phyloP scores from a whole-genome alignment of 2,329 filamentous ascomycete species.

The Diaporthe eres region DNA sequence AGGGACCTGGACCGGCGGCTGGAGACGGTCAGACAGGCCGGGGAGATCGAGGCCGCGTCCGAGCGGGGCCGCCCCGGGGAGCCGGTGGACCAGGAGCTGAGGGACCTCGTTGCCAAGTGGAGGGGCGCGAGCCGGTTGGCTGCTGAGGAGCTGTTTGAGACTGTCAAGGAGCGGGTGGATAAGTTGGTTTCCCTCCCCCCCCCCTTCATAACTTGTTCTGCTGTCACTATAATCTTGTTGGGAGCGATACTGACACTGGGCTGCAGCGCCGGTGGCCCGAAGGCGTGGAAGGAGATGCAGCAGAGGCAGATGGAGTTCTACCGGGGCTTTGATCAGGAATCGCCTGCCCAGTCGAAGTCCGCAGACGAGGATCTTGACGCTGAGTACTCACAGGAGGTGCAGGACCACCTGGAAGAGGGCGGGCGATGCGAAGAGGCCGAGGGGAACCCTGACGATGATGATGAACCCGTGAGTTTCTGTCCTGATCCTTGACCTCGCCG shows the following conservation, averaged over 20 bases:
- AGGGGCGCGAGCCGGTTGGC: constrained; percentile 70
- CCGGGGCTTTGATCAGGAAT: constrained; percentile 34
- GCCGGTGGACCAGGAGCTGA: constrained; percentile 67
- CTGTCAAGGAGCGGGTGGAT: constrained; percentile 42
- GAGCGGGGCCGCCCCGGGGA: constrained; percentile 38
- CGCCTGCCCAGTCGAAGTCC: background rate
- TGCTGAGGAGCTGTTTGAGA: constrained; percentile 63
- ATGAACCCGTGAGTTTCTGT: constrained; percentile 21
- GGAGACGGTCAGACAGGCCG: constrained; percentile 61
- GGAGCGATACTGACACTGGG: background rate
- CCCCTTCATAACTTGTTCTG: background rate
- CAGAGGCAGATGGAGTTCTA: constrained; percentile 40
- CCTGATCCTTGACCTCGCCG: background rate
- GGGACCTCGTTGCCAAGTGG: constrained; percentile 72
- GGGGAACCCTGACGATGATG: background rate
- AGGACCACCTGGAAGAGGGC: background rate
- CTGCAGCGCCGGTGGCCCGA: constrained; percentile 27
- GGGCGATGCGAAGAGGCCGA: background rate
- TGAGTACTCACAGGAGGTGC: background rate
- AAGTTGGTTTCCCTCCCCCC: constrained; percentile 25
- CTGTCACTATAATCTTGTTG: background rate
- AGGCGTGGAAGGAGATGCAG: constrained; percentile 40
- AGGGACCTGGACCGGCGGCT: constrained; percentile 49
- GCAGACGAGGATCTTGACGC: background rate
- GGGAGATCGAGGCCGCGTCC: constrained; percentile 59